phyloP scores from a whole-genome alignment of 2,329 filamentous ascomycete species.

The Trichoderma endophyticum region DNA sequence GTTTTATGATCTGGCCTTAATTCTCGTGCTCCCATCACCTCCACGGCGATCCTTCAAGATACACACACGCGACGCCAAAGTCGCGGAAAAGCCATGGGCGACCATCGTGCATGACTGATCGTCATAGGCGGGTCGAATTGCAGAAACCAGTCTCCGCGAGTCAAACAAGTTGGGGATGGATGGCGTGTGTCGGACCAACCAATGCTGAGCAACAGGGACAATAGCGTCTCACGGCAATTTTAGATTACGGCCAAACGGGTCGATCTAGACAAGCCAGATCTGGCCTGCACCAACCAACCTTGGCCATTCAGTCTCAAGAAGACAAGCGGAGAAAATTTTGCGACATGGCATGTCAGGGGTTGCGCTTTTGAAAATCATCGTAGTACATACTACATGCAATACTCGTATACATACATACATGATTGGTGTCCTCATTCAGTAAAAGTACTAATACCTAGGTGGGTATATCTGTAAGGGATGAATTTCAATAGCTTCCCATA shows the following conservation, averaged over 20 bases:
- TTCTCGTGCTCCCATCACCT: background rate
- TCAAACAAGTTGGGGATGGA: slow-evolving; percentile 16
- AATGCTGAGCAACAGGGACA: slow-evolving; percentile 13
- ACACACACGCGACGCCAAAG: background rate
- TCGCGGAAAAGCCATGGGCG: background rate
- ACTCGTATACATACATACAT: background rate
- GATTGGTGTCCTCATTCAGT: background rate
- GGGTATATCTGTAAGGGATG: background rate
- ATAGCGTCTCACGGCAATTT: slow-evolving; percentile 21
- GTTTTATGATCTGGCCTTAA: background rate
- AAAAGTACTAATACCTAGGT: background rate
- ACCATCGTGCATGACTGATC: slow-evolving; percentile 12
- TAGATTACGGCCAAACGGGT: slow-evolving; percentile 18
- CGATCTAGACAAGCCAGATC: slow-evolving; percentile 19
- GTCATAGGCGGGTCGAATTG: slow-evolving; percentile 14
- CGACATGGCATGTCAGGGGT: slow-evolving; percentile 12
- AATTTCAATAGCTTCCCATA: background rate
- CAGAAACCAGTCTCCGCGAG: slow-evolving; percentile 13
- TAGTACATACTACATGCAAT: background rate
- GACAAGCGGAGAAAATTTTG: slow-evolving; percentile 10
- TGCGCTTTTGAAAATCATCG: background rate
- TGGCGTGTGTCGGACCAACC: slow-evolving; percentile 13
- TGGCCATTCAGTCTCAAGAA: background rate
- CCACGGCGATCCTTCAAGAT: background rate
- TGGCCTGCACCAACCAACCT: slow-evolving; percentile 15